phyloP scores from a whole-genome alignment of 2,329 filamentous ascomycete genomes.

The Beauveria brongniartii region DNA sequence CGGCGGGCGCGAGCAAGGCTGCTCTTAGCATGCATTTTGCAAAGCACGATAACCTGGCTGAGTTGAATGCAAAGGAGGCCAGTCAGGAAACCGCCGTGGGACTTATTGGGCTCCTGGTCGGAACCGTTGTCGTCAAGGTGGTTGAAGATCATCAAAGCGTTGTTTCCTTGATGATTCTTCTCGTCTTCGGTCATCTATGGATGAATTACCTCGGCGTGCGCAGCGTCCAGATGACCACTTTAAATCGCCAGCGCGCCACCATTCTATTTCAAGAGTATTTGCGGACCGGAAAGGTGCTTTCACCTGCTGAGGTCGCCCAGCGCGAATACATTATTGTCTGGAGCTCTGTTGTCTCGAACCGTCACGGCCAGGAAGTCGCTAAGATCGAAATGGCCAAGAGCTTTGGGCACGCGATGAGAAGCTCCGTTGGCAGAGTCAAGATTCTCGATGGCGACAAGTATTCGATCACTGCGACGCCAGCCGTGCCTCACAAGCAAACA shows the following conservation, averaged over 20 bases:
- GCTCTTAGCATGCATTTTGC: slow-evolving; percentile 90
- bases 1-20: slow-evolving; percentile 83
- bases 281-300: slow-evolving; percentile 41
- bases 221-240: slow-evolving; percentile 70
- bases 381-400: slow-evolving; percentile 33
- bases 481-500: slow-evolving; percentile 12
- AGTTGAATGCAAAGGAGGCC: slow-evolving; percentile 90
- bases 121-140: slow-evolving; percentile 70
- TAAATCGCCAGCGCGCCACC: slow-evolving; percentile 81
- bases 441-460: slow-evolving; percentile 19
- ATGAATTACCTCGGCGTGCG: slow-evolving; percentile 84
- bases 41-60: slow-evolving; percentile 74
- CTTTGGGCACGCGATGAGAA: slow-evolving; percentile 31
- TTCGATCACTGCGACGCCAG: slow-evolving; percentile 7
- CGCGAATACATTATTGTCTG: slow-evolving; percentile 55
- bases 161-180: slow-evolving; percentile 60
- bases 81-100: slow-evolving; percentile 93
- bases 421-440: slow-evolving; percentile 22
- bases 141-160: slow-evolving; percentile 65
- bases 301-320: slow-evolving; percentile 57
- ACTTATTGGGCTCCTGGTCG: slow-evolving; percentile 75
- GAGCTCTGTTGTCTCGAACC: slow-evolving; percentile 24
- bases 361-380: slow-evolving; percentile 19
- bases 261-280: slow-evolving; percentile 61
- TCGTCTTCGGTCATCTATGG: slow-evolving; percentile 69